Percentiles rank a stretch among this genome's conserved stretches.
Evolutionary conservation across 73 alveolate species (phyloP).

Genomic region (Effrenium voratum): DNA sequence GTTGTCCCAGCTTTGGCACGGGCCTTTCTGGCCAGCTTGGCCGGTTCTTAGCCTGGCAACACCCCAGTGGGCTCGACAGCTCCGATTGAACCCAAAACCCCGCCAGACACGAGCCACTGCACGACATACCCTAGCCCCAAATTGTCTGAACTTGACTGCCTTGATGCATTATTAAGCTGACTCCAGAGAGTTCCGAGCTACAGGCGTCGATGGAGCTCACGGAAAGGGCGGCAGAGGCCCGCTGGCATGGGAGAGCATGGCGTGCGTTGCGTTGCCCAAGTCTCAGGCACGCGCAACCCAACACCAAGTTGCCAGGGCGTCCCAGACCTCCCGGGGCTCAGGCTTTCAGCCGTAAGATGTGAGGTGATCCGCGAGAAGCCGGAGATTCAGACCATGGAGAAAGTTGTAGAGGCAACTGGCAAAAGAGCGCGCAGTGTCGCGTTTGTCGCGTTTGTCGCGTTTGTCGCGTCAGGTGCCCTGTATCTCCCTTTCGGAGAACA

Average conservation of each 20-base stretch:
- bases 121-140: too few species aligned
- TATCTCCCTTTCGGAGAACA: conserved; percentile 33
- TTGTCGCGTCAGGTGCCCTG: not conserved
- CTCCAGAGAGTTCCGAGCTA: too few species aligned
- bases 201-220: not conserved
- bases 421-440: not conserved
- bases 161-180: too few species aligned
- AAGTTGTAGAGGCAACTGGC: conserved; percentile 26
- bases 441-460: not conserved
- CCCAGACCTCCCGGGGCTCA: not conserved
- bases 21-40: too few species aligned
- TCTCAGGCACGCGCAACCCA: not conserved
- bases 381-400: not conserved
- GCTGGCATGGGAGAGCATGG: not conserved
- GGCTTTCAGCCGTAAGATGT: not conserved
- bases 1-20: too few species aligned
- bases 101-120: too few species aligned
- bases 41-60: too few species aligned
- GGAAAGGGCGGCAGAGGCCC: not conserved
- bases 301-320: not conserved
- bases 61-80: too few species aligned
- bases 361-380: conserved; percentile 52
- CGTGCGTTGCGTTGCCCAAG: not conserved
- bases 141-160: too few species aligned
- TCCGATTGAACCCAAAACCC: too few species aligned